Evolutionary conservation across 2,329 filamentous ascomycete species (phyloP), one percentile per base, ranked within the genome.

Genomic region (Passalora sequoiae): DNA sequence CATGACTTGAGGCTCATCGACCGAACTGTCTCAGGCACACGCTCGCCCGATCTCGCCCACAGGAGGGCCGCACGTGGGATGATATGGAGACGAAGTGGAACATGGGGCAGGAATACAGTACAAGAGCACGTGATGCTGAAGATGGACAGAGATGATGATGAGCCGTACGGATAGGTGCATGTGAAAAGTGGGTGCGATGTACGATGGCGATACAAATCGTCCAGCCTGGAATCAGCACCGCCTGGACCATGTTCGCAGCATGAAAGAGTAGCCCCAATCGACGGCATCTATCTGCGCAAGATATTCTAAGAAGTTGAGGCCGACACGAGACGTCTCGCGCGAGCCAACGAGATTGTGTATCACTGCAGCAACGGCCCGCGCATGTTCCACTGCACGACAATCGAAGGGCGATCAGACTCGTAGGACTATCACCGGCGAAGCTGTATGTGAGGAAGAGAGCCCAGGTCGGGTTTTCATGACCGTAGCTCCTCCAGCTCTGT

Each of bases 1-100:
- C 44, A 46, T 51, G 44, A 53, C 37, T 30, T 30, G 42, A 38
- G 35, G 43, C 38, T 50, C 47, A 49, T 42, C 42, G 41, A 47
- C 28, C 39, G 25, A 28, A 40, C 13, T 50, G 51, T 52, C 46
- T 54, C 39, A 47, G 38, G 39, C 41, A 42, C 30, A 16, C 37
- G 30, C 38, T 24, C 15, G 24, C 36, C 32, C 43, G 32, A 12
- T 27, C 30, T 33, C 7, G 27, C 30, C n/a, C 29, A 16, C 9
- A 29, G 36, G 29, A 39, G n/a, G 22, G 24, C 33, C 44, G 29
- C 38, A 43, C 50, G 50, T 46, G 50, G 50, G 50, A 50, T 50
- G 46, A 9, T 8, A 16, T 17, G 30, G 21, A 21, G 5, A 3
- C 17, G 24, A 28, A 38, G 13, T 15, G 16, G 9, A 19, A 9